Evolutionary conservation across 139 green algal species (phyloP), one percentile per base, ranked within the genome.

Genomic region (Tetradesmus obliquus): DNA sequence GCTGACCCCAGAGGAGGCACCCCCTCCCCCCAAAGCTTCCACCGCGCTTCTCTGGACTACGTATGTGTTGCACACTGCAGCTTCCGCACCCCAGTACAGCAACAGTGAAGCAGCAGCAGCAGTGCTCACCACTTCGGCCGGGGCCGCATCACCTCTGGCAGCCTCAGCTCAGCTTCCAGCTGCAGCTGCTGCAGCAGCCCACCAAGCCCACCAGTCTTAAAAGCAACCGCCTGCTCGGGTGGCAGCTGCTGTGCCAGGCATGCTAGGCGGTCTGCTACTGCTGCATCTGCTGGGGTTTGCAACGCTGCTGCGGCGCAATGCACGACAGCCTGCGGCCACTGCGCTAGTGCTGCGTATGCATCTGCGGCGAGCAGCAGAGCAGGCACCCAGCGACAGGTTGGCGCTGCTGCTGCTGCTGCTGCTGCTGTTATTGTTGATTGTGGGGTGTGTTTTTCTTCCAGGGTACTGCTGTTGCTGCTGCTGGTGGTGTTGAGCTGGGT

Each of bases 171-270:
- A 0, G 51, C 86, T 12, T 90, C 86, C 12, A 62, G 55, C 17
- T 83, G 86, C 51, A 90, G 86, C 86, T 90, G 86, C 69, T 90
- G 69, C 53, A 71, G 53, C 86, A 90, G 55, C 10, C 69, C 86
- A 15, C 19, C 19, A 15, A 83, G 45, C 4, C 86, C 86, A 2
- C 51, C 71, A 83, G 51, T 69, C 5, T 3, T 71, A 22, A 60
- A 90, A 8, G 69, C 86, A 8, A 74, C 5, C 0, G 19, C 55
- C 71, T 90, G 86, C 51, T 84, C 53, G 5, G 86, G 51, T 8
- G 53, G 17, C 86, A 90, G 53, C 53, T 90, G 86, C 55, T 66
- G 66, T 17, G 84, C 9, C 15, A 62, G 2, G 7, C 0, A n/a
- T 22, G 66, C 10, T 24, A 90, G 62, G 1, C 85, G 66, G 17